Conservation (phyloP, 2,329 filamentous ascomycete species). For the Colletotrichum sp. region DNA sequence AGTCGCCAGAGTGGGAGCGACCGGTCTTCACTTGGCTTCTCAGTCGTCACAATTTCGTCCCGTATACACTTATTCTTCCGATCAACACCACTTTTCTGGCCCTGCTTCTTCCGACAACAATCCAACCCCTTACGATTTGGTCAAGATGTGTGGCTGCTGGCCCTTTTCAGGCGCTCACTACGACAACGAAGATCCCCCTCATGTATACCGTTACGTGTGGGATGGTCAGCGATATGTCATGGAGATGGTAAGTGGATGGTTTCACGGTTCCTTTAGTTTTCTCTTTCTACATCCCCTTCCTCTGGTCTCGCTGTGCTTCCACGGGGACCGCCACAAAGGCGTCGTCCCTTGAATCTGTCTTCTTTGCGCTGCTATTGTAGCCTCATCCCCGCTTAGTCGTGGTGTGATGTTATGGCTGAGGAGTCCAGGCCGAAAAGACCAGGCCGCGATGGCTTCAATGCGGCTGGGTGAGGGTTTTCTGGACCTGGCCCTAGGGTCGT, state of each 20-base stretch:
- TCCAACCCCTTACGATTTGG: background rate
- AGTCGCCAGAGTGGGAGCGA: background rate
- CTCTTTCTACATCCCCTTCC: background rate
- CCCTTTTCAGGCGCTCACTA: constrained; percentile 52
- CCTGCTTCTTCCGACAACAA: background rate
- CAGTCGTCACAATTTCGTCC: background rate
- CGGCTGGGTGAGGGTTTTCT: background rate
- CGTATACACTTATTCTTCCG: background rate
- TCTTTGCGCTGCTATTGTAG: background rate
- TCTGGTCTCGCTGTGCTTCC: background rate
- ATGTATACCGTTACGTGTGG: constrained; percentile 45
- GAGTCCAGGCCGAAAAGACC: background rate
- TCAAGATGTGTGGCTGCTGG: constrained; percentile 59
- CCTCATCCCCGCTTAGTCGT: background rate
- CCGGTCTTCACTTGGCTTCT: background rate
- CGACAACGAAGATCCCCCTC: constrained; percentile 45
- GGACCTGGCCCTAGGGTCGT: background rate
- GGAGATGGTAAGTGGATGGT: constrained; percentile 39
- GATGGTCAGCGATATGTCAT: constrained; percentile 40
- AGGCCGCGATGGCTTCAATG: background rate
- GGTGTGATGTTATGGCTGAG: background rate
- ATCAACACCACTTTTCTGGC: background rate
- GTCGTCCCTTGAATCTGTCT: background rate
- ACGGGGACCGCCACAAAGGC: background rate
- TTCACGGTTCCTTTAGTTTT: background rate